Conservation (phyloP, 768 basidiomycete species). For the Hydnum rufescens region DNA sequence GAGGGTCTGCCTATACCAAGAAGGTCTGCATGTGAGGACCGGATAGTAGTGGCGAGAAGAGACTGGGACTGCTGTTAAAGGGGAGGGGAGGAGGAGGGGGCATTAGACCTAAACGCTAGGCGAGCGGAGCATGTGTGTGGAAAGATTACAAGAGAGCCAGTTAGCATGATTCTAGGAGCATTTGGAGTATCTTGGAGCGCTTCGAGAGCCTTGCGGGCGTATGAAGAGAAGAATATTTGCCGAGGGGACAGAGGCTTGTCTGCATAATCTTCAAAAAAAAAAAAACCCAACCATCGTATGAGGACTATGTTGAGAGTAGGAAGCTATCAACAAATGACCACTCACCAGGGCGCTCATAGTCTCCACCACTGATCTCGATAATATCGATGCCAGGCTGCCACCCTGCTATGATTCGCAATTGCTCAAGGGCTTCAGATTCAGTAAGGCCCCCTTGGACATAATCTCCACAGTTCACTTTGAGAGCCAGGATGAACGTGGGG, state of each 20-base stretch:
- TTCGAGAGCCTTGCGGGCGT: constrained; percentile 36
- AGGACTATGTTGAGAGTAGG: too few relatives aligned
- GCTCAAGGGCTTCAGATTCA: constrained; percentile 30
- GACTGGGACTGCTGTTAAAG: constrained; percentile 31
- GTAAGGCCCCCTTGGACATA: constrained; percentile 26
- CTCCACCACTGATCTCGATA: constrained; percentile 75
- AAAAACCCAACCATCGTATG: too few relatives aligned
- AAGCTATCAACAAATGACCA: background rate
- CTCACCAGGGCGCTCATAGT: constrained; percentile 61
- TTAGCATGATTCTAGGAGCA: constrained; percentile 50
- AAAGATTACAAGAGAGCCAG: constrained; percentile 40
- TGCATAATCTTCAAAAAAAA: background rate
- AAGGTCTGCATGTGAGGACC: constrained; percentile 41
- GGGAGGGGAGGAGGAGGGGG: too few relatives aligned
- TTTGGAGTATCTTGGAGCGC: constrained; percentile 22
- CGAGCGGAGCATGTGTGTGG: background rate
- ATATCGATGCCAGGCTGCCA: constrained; percentile 46
- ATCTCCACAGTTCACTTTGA: constrained; percentile 70
- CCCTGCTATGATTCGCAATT: constrained; percentile 37
- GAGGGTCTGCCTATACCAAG: constrained; percentile 59
- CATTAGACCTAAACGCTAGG: background rate
- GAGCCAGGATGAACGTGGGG: constrained; percentile 42
- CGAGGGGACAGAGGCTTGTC: constrained; percentile 21
- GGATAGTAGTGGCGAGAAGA: constrained; percentile 33
- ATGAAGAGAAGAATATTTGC: constrained; percentile 54